phyloP scores from a whole-genome alignment of 2,329 filamentous ascomycete species.

The Gremmenia infestans region DNA sequence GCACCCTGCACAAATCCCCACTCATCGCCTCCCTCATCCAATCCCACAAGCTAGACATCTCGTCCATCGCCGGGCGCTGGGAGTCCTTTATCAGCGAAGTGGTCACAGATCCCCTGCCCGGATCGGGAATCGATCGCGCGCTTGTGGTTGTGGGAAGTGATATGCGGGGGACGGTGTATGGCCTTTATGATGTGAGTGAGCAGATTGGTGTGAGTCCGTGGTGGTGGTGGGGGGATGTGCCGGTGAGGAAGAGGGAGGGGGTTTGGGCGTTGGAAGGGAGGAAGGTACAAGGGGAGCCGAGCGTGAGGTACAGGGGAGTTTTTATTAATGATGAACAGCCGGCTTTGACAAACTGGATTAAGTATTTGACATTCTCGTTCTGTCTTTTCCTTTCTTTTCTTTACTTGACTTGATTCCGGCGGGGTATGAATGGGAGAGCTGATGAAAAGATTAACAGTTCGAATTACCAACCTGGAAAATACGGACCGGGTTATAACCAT shows the following conservation, averaged over 20 bases:
- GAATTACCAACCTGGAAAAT: conserved; percentile 38
- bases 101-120: conserved; percentile 48
- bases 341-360: conserved; percentile 58
- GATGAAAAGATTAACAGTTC: conserved; percentile 28
- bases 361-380: conserved; percentile 13
- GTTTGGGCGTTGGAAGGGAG: conserved; percentile 42
- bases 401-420: too few relatives aligned
- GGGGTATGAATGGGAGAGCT: neutral
- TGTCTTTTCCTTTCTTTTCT: neutral
- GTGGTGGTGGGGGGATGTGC: conserved; percentile 54
- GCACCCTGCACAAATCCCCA: conserved; percentile 60
- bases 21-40: conserved; percentile 55
- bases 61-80: conserved; percentile 57
- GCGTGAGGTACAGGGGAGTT: conserved; percentile 53
- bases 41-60: conserved; percentile 52
- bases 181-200: conserved; percentile 66
- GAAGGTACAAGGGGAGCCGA: conserved; percentile 45
- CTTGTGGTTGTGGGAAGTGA: conserved; percentile 66
- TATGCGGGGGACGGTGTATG: conserved; percentile 61
- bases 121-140: conserved; percentile 47
- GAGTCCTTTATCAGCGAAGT: conserved; percentile 61
- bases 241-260: conserved; percentile 37
- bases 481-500: conserved; percentile 46
- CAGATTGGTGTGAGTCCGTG: conserved; percentile 68
- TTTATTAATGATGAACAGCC: conserved; percentile 60